phyloP scores from a whole-genome alignment of 495 filamentous ascomycete species.

The Neurospora sp. region DNA sequence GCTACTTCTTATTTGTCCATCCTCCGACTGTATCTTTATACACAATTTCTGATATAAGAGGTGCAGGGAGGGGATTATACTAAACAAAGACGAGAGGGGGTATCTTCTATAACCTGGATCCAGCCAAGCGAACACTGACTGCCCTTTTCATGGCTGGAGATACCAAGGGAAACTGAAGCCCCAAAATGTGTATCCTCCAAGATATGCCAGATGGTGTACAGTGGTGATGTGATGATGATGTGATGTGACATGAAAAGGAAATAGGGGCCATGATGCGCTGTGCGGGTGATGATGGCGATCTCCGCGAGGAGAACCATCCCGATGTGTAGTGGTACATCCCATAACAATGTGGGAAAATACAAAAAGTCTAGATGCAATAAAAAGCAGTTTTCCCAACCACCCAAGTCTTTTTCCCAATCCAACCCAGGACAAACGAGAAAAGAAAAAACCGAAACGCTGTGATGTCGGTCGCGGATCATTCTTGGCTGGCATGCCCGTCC shows the following conservation, averaged over 20 bases:
- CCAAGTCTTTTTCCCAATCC: constrained; percentile 24
- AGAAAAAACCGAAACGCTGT: constrained; percentile 7
- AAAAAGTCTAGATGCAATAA: constrained; percentile 35
- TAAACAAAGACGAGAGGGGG: constrained; percentile 25
- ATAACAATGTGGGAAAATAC: constrained; percentile 19
- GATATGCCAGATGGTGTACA: constrained; percentile 10
- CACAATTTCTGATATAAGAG: neutral
- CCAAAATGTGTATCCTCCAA: neutral
- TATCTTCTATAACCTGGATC: constrained; percentile 40
- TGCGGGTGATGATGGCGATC: neutral
- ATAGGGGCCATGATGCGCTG: neutral
- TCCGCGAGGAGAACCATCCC: constrained; percentile 4
- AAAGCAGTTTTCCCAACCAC: constrained; percentile 28
- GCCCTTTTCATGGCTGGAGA: constrained; percentile 15
- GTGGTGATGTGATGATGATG: neutral
- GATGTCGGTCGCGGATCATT: neutral
- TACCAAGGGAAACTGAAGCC: neutral
- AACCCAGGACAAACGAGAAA: constrained; percentile 16
- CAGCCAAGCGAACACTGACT: constrained; percentile 31
- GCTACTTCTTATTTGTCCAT: neutral
- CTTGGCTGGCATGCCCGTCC: constrained; percentile 4
- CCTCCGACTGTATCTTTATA: neutral
- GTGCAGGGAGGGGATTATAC: constrained; percentile 14
- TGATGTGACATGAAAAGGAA: constrained; percentile 6
- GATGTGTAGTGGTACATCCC: neutral